These are phyloP conservation scores for Penicillium verrucosum DNA, from an alignment of 2,329 filamentous ascomycete species.

Conservation along the genomic window DNA sequence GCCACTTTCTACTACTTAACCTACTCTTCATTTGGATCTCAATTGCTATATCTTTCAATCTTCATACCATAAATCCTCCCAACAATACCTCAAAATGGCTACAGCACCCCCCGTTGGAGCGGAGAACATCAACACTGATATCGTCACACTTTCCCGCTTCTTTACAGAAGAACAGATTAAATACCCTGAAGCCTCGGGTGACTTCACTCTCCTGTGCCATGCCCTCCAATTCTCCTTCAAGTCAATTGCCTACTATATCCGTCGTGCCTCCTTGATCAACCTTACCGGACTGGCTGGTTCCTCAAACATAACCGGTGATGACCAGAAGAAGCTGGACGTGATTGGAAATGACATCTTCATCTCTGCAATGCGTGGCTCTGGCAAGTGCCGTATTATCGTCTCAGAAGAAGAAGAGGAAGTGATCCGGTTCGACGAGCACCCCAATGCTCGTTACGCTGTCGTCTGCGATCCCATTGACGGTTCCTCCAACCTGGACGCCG, in stretches of 20 bases:
- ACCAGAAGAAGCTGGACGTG: slow-evolving; percentile 99
- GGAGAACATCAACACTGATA: slow-evolving; percentile 92
- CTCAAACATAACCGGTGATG: slow-evolving; percentile 91
- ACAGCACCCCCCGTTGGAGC: slow-evolving; percentile 52
- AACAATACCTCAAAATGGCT: slow-evolving; percentile 29
- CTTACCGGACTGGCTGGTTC: slow-evolving; percentile 92
- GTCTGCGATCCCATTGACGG: slow-evolving; percentile 98
- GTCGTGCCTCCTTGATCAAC: slow-evolving; percentile 90
- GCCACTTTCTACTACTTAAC: neutral
- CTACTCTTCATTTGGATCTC: neutral
- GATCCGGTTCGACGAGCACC: slow-evolving; percentile 77
- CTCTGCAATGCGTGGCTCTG: slow-evolving; percentile 87
- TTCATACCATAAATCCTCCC: slow-evolving; percentile 2
- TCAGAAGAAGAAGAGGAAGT: slow-evolving; percentile 96
- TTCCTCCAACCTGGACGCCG: slow-evolving; percentile 94
- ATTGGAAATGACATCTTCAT: slow-evolving; percentile 99
- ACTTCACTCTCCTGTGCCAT: slow-evolving; percentile 98
- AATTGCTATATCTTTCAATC: slow-evolving; percentile 3
- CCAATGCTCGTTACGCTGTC: slow-evolving; percentile 80
- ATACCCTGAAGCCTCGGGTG: slow-evolving; percentile 90
- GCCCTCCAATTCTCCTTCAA: slow-evolving; percentile 99
- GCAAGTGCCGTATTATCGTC: slow-evolving; percentile 86
- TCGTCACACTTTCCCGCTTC: slow-evolving; percentile 91
- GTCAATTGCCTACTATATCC: slow-evolving; percentile 99
- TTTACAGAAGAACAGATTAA: slow-evolving; percentile 94